Percentiles rank a stretch among this genome's conserved stretches.
These are phyloP conservation scores for Elaeagnus macrophylla DNA, from an alignment of 306 rosid genomes.

Conservation along the genomic window DNA sequence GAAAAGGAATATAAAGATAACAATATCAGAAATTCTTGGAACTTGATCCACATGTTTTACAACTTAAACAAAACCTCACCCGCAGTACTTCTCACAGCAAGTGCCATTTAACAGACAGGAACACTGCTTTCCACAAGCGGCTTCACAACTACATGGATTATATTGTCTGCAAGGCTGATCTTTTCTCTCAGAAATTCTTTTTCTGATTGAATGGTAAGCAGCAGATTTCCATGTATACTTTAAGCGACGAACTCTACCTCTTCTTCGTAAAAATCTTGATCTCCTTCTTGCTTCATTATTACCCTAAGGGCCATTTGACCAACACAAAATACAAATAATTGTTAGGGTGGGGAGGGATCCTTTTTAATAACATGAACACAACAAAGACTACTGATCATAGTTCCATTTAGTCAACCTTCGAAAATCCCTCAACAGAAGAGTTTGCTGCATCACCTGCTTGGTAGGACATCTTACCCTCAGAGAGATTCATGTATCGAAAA, in stretches of 20 bases:
- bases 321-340: slow-evolving; percentile 10
- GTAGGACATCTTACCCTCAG: slow-evolving; percentile 65
- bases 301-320: slow-evolving; percentile 53
- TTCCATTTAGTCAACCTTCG: slow-evolving; percentile 59
- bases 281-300: slow-evolving; percentile 84
- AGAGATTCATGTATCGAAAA: slow-evolving; percentile 75
- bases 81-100: slow-evolving; percentile 97
- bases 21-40: too few relatives aligned
- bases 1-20: too few relatives aligned
- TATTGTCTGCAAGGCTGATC: slow-evolving; percentile 98
- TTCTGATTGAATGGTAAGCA: slow-evolving; percentile 92
- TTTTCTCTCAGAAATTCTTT: slow-evolving; percentile 90
- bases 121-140: slow-evolving; percentile 97
- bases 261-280: slow-evolving; percentile 87
- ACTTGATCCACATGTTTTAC: not conserved
- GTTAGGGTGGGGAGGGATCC: slow-evolving; percentile 19
- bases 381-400: slow-evolving; percentile 14
- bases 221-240: slow-evolving; percentile 98
- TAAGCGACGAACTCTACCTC: slow-evolving; percentile 96
- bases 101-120: slow-evolving; percentile 90
- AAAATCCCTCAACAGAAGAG: slow-evolving; percentile 73
- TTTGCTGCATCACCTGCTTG: slow-evolving; percentile 74
- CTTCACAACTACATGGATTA: slow-evolving; percentile 89
- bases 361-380: slow-evolving; percentile 14
- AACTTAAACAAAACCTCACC: slow-evolving; percentile 48